Evolutionary conservation across 805 yeast genomes (phyloP).

Genomic region (Kregervanrija delftensis): DNA sequence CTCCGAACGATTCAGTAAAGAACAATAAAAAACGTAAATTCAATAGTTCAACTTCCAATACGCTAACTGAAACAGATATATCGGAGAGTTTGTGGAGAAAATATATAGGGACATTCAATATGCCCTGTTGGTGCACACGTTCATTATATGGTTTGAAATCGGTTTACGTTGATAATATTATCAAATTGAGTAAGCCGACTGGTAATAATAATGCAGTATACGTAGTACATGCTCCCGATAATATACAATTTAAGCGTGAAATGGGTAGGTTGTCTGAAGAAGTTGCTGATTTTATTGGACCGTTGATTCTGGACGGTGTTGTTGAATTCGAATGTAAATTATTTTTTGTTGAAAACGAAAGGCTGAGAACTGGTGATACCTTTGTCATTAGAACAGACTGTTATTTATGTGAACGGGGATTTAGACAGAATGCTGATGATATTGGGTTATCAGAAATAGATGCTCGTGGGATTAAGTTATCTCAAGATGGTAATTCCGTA

Average conservation of each 20-base stretch:
- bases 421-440: constrained; percentile 25
- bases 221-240: constrained; percentile 15
- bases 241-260: constrained; percentile 37
- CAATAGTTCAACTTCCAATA: too few relatives aligned
- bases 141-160: constrained; percentile 43
- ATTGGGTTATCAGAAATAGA: constrained; percentile 2
- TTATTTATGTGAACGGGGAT: constrained; percentile 30
- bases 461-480: constrained; percentile 2
- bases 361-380: constrained; percentile 69
- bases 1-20: too few relatives aligned
- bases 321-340: constrained; percentile 52
- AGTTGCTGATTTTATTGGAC: constrained; percentile 56
- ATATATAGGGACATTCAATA: constrained; percentile 54
- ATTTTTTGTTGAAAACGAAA: constrained; percentile 44
- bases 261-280: constrained; percentile 74
- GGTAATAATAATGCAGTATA: constrained; percentile 20
- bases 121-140: constrained; percentile 67
- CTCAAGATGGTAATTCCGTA: constrained; percentile 4
- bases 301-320: constrained; percentile 50
- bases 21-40: too few relatives aligned
- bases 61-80: too few relatives aligned
- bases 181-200: constrained; percentile 15
- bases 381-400: constrained; percentile 67
- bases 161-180: constrained; percentile 32
- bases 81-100: constrained; percentile 13